Conservation (phyloP, 495 filamentous ascomycete genomes). For the Penicillium steckii region DNA sequence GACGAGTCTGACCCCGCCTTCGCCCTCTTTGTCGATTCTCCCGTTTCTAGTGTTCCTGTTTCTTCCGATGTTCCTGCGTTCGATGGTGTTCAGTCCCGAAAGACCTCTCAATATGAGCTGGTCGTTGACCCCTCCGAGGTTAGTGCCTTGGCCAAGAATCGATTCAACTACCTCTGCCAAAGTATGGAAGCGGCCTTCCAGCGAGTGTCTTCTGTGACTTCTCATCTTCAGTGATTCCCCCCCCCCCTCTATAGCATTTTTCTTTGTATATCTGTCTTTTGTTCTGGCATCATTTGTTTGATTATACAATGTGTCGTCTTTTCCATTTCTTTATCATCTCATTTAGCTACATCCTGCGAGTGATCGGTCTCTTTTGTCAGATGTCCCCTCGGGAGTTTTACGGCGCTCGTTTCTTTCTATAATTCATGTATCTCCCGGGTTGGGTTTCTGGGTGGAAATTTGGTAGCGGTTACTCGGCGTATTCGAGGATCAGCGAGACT, state of each 20-base stretch:
- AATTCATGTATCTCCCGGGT: constrained; percentile 18
- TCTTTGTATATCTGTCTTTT: constrained; percentile 26
- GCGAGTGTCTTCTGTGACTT: constrained; percentile 45
- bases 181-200: constrained; percentile 52
- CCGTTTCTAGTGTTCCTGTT: constrained; percentile 18
- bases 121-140: constrained; percentile 48
- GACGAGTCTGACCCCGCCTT: constrained; percentile 61
- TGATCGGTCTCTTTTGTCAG: constrained; percentile 8
- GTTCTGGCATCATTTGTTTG: constrained; percentile 23
- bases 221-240: constrained; percentile 46
- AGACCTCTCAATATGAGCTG: constrained; percentile 59
- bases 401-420: constrained; percentile 19
- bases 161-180: constrained; percentile 44
- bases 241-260: constrained; percentile 28
- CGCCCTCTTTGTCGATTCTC: constrained; percentile 55
- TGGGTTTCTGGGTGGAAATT: constrained; percentile 25
- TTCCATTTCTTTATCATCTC: not conserved
- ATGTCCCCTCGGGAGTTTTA: constrained; percentile 21
- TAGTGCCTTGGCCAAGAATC: constrained; percentile 29
- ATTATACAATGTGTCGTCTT: constrained; percentile 20
- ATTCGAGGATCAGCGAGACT: constrained; percentile 21
- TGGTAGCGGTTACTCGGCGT: constrained; percentile 23
- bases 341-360: constrained; percentile 13
- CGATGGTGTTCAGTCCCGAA: constrained; percentile 55
- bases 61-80: constrained; percentile 41